Percentiles rank a stretch among this genome's conserved stretches.
phyloP scores from a whole-genome alignment of 371 early-diverging fungal species.

The Lichtheimia hyalospora region DNA sequence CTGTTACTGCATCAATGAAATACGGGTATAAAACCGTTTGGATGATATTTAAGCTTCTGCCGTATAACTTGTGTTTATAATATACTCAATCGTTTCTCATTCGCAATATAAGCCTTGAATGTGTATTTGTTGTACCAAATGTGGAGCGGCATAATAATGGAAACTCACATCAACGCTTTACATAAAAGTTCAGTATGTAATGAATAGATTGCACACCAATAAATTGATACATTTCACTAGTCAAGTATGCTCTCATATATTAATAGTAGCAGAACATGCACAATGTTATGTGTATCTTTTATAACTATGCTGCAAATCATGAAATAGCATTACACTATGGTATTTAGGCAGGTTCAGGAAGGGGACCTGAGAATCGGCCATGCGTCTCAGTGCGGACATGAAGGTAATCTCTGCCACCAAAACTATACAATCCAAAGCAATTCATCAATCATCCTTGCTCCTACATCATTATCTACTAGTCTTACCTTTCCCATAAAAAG shows the following conservation, averaged over 20 bases:
- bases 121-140: too few species aligned
- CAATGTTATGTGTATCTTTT: not conserved
- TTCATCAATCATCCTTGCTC: not conserved
- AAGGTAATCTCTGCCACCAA: slow-evolving; percentile 46
- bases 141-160: too few species aligned
- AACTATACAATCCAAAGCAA: slow-evolving; percentile 29
- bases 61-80: too few species aligned
- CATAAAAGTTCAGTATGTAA: too few species aligned
- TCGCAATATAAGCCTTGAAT: too few species aligned
- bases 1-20: too few species aligned
- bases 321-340: not conserved
- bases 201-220: too few species aligned
- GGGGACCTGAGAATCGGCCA: slow-evolving; percentile 21
- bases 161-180: too few species aligned
- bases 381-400: slow-evolving; percentile 32
- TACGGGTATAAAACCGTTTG: too few species aligned
- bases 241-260: not conserved
- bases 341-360: slow-evolving; percentile 5
- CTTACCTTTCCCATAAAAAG: slow-evolving; percentile 46
- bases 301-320: not conserved
- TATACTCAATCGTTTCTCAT: too few species aligned
- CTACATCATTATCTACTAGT: not conserved
- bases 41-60: too few species aligned
- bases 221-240: too few species aligned
- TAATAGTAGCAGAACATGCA: not conserved